Percentiles rank a stretch among this genome's conserved stretches.
Evolutionary conservation across 139 green algal species (phyloP).

Genomic region (Nannochloris sp.): DNA sequence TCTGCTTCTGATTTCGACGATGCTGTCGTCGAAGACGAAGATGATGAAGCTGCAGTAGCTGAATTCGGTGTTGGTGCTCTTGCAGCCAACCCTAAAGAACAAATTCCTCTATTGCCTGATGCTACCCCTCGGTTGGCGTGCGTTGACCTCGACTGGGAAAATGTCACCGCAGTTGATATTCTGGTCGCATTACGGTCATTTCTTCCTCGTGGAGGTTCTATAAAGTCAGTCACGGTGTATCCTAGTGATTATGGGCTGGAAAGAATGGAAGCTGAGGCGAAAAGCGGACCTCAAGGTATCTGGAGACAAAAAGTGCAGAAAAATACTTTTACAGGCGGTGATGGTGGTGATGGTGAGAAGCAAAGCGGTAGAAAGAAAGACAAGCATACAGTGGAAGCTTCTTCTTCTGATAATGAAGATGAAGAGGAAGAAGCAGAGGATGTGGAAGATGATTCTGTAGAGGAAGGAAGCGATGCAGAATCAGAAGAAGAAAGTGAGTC

Average conservation of each 20-base stretch:
- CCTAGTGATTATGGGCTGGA: slow-evolving; percentile 87
- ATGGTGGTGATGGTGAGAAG: slow-evolving; percentile 16
- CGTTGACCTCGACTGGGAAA: slow-evolving; percentile 89
- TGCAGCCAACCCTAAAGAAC: slow-evolving; percentile 65
- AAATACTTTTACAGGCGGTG: too few species aligned
- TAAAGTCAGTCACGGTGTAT: slow-evolving; percentile 79
- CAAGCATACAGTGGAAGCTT: background rate
- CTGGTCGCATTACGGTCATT: slow-evolving; percentile 79
- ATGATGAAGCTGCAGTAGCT: slow-evolving; percentile 10
- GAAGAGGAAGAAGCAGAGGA: slow-evolving; percentile 10
- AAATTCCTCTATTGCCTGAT: slow-evolving; percentile 23
- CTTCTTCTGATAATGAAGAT: slow-evolving; percentile 19
- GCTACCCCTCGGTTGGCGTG: slow-evolving; percentile 60
- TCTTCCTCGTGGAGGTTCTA: slow-evolving; percentile 25
- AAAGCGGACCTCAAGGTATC: slow-evolving; percentile 54
- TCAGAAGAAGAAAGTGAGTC: slow-evolving; percentile 4
- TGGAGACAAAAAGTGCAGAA: slow-evolving; percentile 6
- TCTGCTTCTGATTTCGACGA: slow-evolving; percentile 11
- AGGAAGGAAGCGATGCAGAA: slow-evolving; percentile 4
- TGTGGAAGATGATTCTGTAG: slow-evolving; percentile 2
- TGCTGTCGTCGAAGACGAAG: slow-evolving; percentile 12
- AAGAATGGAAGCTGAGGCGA: slow-evolving; percentile 80
- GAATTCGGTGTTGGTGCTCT: slow-evolving; percentile 67
- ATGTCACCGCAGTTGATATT: slow-evolving; percentile 72
- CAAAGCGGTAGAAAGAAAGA: background rate